These are phyloP conservation scores for Tagetes patula DNA, from an alignment of 129 eudicot genomes.

Conservation along the genomic window DNA sequence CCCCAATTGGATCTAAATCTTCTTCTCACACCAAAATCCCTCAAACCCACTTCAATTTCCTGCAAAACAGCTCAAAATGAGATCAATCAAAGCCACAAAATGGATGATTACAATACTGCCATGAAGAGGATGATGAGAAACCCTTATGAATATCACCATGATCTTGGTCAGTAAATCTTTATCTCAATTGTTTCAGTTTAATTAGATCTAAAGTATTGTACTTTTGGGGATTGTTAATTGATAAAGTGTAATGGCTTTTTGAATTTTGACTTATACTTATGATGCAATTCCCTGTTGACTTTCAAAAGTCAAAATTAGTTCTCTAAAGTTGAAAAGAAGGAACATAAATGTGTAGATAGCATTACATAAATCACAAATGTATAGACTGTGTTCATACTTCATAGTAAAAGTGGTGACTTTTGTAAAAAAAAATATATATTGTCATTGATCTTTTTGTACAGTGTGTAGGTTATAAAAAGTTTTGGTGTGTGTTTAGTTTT, in stretches of 20 bases:
- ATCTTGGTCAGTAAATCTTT: constrained; percentile 63
- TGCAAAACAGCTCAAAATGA: constrained; percentile 49
- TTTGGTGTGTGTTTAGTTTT: neutral
- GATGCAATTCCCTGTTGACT: neutral
- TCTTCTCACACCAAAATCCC: constrained; percentile 19
- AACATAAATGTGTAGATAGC: neutral
- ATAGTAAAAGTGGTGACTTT: neutral
- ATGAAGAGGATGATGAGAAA: constrained; percentile 96
- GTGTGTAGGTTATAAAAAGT: neutral
- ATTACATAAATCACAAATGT: neutral
- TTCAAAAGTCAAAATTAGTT: constrained; percentile 11
- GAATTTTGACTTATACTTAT: neutral
- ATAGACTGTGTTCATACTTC: neutral
- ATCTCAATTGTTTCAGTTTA: neutral
- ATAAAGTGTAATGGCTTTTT: constrained; percentile 25
- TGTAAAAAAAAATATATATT: neutral
- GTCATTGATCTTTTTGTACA: neutral
- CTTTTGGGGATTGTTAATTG: neutral
- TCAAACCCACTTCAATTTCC: constrained; percentile 29
- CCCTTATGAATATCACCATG: constrained; percentile 96
- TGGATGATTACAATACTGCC: constrained; percentile 80
- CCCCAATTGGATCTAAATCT: constrained; percentile 19
- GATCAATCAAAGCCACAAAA: constrained; percentile 31
- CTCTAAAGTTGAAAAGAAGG: neutral
- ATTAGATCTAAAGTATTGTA: neutral